Percentiles rank a stretch among this genome's conserved stretches.
These are phyloP conservation scores for Barbatosphaeria neglecta DNA, from an alignment of 495 filamentous ascomycete species.

Conservation along the genomic window DNA sequence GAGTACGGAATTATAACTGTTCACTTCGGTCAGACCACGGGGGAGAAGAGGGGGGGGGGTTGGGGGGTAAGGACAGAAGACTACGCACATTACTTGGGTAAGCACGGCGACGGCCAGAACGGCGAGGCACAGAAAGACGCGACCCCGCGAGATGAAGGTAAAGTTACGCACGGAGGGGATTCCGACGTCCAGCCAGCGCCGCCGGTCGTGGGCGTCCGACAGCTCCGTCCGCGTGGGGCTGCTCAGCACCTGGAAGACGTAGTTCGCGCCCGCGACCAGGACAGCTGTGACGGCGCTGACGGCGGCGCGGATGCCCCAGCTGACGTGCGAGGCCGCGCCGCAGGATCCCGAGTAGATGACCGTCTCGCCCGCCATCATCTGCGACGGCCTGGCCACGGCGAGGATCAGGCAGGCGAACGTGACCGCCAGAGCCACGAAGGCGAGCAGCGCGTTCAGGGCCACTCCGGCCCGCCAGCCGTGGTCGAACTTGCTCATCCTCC, in stretches of 20 bases:
- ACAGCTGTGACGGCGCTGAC: constrained; percentile 24
- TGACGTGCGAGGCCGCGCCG: constrained; percentile 14
- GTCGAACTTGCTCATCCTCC: constrained; percentile 10
- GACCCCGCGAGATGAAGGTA: constrained; percentile 18
- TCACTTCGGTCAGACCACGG: neutral
- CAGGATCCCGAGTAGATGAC: constrained; percentile 25
- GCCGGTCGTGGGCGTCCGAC: constrained; percentile 29
- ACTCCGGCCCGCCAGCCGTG: constrained; percentile 30
- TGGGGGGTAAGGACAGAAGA: too few relatives aligned
- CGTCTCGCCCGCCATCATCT: constrained; percentile 14
- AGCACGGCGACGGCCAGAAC: constrained; percentile 23
- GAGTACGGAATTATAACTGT: constrained; percentile 36
- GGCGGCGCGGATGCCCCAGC: constrained; percentile 23
- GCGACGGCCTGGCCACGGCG: constrained; percentile 18
- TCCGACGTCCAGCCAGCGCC: constrained; percentile 43
- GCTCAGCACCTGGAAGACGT: constrained; percentile 37
- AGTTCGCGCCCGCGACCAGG: constrained; percentile 31
- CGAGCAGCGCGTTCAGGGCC: constrained; percentile 20
- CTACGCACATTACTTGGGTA: constrained; percentile 31
- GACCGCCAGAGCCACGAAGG: constrained; percentile 23
- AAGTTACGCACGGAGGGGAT: constrained; percentile 40
- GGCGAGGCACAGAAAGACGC: constrained; percentile 24
- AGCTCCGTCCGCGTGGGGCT: constrained; percentile 42
- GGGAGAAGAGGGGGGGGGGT: neutral
- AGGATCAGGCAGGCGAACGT: constrained; percentile 27